phyloP scores from a whole-genome alignment of 2,329 filamentous ascomycete genomes.

The Clarireedia paspali region DNA sequence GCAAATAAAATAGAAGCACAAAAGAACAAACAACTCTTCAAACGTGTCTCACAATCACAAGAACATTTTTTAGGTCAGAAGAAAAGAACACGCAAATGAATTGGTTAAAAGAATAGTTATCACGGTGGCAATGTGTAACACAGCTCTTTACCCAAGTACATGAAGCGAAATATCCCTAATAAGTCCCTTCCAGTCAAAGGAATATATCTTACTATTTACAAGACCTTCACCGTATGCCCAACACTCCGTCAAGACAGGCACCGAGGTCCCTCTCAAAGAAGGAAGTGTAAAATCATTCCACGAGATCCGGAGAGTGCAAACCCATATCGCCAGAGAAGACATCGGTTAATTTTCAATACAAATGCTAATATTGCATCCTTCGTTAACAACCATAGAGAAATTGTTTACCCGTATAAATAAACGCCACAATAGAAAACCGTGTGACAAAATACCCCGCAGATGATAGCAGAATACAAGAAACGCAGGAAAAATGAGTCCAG shows the following conservation, averaged over 20 bases:
- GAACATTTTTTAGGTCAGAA: too few species aligned
- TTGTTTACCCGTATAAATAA: background rate
- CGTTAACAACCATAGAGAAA: background rate
- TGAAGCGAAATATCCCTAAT: too few species aligned
- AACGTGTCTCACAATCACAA: background rate
- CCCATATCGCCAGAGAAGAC: background rate
- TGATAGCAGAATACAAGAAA: conserved; percentile 6
- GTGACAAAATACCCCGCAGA: background rate
- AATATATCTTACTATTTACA: too few species aligned
- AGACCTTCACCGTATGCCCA: too few species aligned
- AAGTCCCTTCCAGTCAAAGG: too few species aligned
- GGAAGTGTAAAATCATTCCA: background rate
- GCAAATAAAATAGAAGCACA: conserved; percentile 11
- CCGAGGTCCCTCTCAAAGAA: too few species aligned
- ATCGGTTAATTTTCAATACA: background rate
- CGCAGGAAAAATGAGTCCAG: background rate
- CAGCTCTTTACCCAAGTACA: too few species aligned
- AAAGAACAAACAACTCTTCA: background rate
- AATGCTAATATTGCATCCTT: background rate
- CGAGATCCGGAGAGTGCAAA: background rate
- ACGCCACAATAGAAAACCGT: conserved; percentile 2
- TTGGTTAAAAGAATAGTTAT: too few species aligned
- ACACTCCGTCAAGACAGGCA: too few species aligned
- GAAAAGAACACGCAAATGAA: too few species aligned
- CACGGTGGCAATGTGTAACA: too few species aligned